These are phyloP conservation scores for Musa acuminata DNA, from an alignment of 176 grass and related monocot genomes.

Conservation along the genomic window DNA sequence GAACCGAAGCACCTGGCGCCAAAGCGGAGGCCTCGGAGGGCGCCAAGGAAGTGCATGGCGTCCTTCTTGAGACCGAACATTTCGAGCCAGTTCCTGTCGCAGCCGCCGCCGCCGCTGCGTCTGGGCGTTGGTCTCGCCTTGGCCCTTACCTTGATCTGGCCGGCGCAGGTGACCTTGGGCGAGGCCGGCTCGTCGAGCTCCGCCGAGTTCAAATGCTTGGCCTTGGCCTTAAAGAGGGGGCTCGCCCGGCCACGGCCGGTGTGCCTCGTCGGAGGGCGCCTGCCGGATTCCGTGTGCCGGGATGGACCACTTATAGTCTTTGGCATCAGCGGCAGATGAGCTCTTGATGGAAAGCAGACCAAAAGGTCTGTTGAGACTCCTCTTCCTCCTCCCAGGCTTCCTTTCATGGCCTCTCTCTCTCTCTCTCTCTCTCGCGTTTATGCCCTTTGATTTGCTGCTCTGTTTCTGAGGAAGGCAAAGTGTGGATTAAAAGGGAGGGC, in stretches of 20 bases:
- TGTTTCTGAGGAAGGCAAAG: background rate
- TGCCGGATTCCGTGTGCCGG: constrained; percentile 30
- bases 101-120: background rate
- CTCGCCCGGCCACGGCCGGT: constrained; percentile 26
- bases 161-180: constrained; percentile 83
- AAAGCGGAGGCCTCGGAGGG: constrained; percentile 60
- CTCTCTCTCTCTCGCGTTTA: background rate
- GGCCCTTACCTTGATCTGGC: constrained; percentile 40
- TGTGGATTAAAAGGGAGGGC: background rate
- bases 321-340: constrained; percentile 71
- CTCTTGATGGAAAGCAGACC: constrained; percentile 76
- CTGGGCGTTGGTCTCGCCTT: background rate
- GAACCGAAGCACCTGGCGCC: constrained; percentile 63
- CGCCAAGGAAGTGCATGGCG: constrained; percentile 43
- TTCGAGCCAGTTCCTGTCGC: constrained; percentile 36
- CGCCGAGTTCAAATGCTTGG: constrained; percentile 23
- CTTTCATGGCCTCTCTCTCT: constrained; percentile 14
- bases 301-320: constrained; percentile 74
- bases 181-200: constrained; percentile 63
- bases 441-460: background rate
- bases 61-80: constrained; percentile 74
- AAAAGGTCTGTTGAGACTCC: constrained; percentile 48
- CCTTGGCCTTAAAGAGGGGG: constrained; percentile 34
- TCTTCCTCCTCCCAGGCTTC: constrained; percentile 25
- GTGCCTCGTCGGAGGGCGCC: constrained; percentile 31